A percentile compares a stretch with the other conserved stretches of the same genome.
Conservation (phyloP, 768 basidiomycete species). For the Boletellus ananiceps region DNA sequence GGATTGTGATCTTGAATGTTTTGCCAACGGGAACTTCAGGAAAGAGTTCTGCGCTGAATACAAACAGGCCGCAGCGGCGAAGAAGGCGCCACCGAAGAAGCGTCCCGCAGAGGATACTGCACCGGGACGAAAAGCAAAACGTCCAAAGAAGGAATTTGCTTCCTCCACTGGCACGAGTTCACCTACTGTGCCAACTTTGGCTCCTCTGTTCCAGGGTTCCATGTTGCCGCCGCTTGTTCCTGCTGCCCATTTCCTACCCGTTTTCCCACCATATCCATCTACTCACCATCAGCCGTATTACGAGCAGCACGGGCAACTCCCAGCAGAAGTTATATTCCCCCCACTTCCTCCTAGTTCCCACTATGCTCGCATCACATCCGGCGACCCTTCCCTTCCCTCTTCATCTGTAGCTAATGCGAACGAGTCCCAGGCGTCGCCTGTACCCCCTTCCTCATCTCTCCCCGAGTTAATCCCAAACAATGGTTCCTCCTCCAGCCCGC, state of each 20-base stretch:
- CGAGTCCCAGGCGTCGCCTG: conserved; percentile 25
- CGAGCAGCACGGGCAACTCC: conserved; percentile 50
- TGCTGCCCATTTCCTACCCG: conserved; percentile 25
- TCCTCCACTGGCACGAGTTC: conserved; percentile 24
- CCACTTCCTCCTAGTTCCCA: conserved; percentile 55
- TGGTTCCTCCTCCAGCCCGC: conserved; percentile 67
- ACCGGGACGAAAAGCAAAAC: conserved; percentile 44
- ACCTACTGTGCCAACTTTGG: conserved; percentile 18
- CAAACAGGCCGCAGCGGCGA: conserved; percentile 27
- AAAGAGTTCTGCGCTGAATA: conserved; percentile 49
- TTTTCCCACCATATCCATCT: conserved; percentile 54
- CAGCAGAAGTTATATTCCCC: conserved; percentile 70
- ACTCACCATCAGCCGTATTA: conserved; percentile 75
- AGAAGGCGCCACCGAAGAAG: conserved; percentile 34
- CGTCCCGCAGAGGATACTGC: conserved; percentile 35
- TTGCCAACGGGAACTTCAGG: conserved; percentile 77
- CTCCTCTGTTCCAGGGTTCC: conserved; percentile 15
- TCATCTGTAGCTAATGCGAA: conserved; percentile 22
- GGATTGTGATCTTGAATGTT: conserved; percentile 78
- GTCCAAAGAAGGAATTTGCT: conserved; percentile 36
- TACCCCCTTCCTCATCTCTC: conserved; percentile 38
- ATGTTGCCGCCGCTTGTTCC: conserved; percentile 22
- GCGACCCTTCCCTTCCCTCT: conserved; percentile 18
- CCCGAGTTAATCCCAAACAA: conserved; percentile 62
- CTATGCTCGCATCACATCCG: conserved; percentile 31